phyloP scores from a whole-genome alignment of 2,329 filamentous ascomycete species.

The Botrytis paeoniae region DNA sequence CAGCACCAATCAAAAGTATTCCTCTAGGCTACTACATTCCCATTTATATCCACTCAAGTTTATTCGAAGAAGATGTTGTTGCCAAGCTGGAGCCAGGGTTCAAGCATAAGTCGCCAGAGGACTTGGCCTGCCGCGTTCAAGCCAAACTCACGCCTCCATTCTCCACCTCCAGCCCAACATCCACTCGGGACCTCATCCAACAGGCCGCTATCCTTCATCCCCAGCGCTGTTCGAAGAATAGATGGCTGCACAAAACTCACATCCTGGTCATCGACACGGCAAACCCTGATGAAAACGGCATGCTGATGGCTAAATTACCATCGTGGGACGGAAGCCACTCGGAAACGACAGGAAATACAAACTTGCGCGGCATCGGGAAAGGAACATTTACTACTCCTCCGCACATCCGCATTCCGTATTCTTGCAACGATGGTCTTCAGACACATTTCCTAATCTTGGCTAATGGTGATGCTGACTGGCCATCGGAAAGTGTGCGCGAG shows the following conservation, averaged over 20 bases:
- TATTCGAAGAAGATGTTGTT: background rate
- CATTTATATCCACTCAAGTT: background rate
- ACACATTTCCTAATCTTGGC: background rate
- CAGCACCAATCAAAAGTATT: background rate
- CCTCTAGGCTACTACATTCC: background rate
- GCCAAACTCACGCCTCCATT: background rate
- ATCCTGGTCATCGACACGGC: background rate
- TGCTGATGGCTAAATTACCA: background rate
- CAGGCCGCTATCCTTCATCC: background rate
- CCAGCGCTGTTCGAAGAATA: background rate
- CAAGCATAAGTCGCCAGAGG: background rate
- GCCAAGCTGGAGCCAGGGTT: background rate
- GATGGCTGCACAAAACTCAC: background rate
- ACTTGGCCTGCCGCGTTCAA: background rate
- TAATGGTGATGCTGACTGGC: background rate
- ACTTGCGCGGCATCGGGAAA: background rate
- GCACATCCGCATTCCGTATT: background rate
- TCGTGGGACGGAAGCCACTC: background rate
- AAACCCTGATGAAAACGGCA: background rate
- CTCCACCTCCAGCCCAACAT: background rate
- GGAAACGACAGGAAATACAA: background rate
- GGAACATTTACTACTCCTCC: background rate
- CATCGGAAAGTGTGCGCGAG: background rate
- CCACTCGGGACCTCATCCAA: background rate
- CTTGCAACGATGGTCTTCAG: background rate